phyloP scores from a whole-genome alignment of 2,329 filamentous ascomycete genomes.

The Exophiala lecanii-corni region DNA sequence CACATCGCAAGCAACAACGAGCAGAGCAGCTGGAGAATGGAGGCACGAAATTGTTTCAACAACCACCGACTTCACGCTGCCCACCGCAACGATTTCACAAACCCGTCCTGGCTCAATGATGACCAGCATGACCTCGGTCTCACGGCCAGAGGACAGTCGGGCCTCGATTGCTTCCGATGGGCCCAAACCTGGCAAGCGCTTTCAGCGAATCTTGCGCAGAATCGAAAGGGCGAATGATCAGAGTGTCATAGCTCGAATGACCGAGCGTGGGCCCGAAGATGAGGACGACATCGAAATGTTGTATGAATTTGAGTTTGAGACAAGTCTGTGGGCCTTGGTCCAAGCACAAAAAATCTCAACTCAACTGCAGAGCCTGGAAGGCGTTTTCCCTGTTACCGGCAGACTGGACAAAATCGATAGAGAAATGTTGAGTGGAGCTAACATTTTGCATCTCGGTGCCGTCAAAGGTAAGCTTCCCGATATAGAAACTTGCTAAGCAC shows the following conservation, averaged over 20 bases:
- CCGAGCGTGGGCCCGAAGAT: not conserved
- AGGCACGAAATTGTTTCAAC: not conserved
- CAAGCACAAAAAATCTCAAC: not conserved
- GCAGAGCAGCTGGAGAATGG: not conserved
- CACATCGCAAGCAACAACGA: not conserved
- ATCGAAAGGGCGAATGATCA: conserved; percentile 1
- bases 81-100: no score
- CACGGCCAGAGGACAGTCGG: no score
- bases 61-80: no score
- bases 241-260: not conserved
- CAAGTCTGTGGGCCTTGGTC: not conserved
- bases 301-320: conserved; percentile 3
- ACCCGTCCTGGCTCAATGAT: no score
- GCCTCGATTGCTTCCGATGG: not conserved
- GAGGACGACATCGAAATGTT: conserved; percentile 3
- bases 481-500: not conserved
- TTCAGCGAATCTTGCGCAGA: not conserved
- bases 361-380: not conserved
- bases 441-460: conserved; percentile 2
- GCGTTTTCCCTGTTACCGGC: not conserved
- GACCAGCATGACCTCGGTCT: no score
- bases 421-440: not conserved
- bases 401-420: not conserved
- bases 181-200: not conserved
- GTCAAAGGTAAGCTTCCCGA: conserved; percentile 1